These are phyloP conservation scores for Lentinula guzmanii DNA, from an alignment of 768 basidiomycete genomes.

Conservation along the genomic window DNA sequence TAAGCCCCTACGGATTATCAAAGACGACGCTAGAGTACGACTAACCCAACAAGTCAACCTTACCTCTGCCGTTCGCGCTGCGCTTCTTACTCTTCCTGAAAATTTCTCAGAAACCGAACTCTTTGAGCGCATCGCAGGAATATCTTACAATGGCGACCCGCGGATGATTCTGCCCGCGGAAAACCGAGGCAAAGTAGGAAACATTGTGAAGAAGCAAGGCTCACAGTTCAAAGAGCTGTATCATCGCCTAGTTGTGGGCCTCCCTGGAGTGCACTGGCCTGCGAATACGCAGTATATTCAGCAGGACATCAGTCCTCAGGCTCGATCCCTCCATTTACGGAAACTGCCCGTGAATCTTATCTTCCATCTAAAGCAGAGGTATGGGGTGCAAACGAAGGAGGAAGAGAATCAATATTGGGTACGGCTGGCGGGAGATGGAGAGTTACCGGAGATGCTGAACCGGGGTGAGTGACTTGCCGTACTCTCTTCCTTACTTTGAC, in stretches of 20 bases:
- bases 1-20: conserved; percentile 91
- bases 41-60: conserved; percentile 93
- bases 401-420: conserved; percentile 77
- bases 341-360: conserved; percentile 74
- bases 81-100: conserved; percentile 81
- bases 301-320: conserved; percentile 70
- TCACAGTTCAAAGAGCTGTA: conserved; percentile 87
- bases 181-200: conserved; percentile 90
- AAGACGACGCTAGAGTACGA: conserved; percentile 87
- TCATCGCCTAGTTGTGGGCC: conserved; percentile 65
- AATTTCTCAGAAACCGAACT: conserved; percentile 77
- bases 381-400: conserved; percentile 39
- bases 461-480: conserved; percentile 42
- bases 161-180: conserved; percentile 93
- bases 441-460: conserved; percentile 59
- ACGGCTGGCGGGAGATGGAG: conserved; percentile 60
- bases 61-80: conserved; percentile 83
- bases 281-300: conserved; percentile 42
- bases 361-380: conserved; percentile 45
- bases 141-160: conserved; percentile 87
- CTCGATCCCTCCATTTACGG: conserved; percentile 66
- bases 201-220: conserved; percentile 82
- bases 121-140: conserved; percentile 78
- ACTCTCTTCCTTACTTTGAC: neutral
- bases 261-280: conserved; percentile 79